Percentiles rank a stretch among this genome's conserved stretches.
phyloP scores from a whole-genome alignment of 2,329 filamentous ascomycete genomes.

The Canariomyces notabilis region DNA sequence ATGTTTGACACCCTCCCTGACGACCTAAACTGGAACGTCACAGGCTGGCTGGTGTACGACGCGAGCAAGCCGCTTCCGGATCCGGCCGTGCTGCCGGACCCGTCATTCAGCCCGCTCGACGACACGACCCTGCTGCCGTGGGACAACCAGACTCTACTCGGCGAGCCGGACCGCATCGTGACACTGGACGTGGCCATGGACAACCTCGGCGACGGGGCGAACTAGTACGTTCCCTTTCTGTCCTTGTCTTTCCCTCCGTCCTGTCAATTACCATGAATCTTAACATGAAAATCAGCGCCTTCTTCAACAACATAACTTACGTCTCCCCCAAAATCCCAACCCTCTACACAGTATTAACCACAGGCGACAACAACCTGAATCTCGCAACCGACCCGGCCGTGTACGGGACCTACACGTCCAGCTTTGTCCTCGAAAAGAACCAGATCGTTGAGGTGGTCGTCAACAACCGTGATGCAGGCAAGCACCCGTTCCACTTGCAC shows the following conservation, averaged over 20 bases:
- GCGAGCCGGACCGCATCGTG: conserved; percentile 58
- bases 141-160: conserved; percentile 57
- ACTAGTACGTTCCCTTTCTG: conserved; percentile 48
- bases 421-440: conserved; percentile 62
- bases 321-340: conserved; percentile 69
- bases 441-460: conserved; percentile 68
- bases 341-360: conserved; percentile 68
- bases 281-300: conserved; percentile 37
- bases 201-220: conserved; percentile 61
- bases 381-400: conserved; percentile 52
- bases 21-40: conserved; percentile 63
- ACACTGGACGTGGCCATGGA: conserved; percentile 62
- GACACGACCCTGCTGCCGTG: conserved; percentile 67
- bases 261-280: too few relatives aligned
- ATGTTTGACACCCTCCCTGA: conserved; percentile 66
- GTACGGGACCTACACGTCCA: conserved; percentile 62
- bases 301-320: conserved; percentile 77
- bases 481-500: conserved; percentile 75
- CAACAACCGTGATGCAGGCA: conserved; percentile 69
- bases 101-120: conserved; percentile 65
- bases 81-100: conserved; percentile 49
- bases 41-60: conserved; percentile 60
- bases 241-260: background rate
- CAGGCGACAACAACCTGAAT: too few relatives aligned
- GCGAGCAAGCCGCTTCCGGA: conserved; percentile 39